A percentile compares a stretch with the other conserved stretches of the same genome.
Conservation (phyloP, 2,329 filamentous ascomycete genomes). For the Neofusicoccum parvum region DNA sequence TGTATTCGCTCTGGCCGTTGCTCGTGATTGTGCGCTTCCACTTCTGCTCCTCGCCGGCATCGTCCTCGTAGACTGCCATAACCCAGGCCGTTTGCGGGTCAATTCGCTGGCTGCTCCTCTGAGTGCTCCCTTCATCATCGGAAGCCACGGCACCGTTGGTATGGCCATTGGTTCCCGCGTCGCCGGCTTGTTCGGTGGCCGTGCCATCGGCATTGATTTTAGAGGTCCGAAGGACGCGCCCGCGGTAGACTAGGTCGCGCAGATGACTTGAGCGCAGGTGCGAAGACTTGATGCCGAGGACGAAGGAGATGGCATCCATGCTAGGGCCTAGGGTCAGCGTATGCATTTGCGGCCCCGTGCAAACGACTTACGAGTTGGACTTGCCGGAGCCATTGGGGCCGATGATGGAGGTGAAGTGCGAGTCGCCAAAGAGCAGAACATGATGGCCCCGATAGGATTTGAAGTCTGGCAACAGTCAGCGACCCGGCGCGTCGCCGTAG, state of each 20-base stretch:
- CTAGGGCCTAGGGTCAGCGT: slow-evolving; percentile 50
- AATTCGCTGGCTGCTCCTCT: slow-evolving; percentile 66
- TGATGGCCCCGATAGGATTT: slow-evolving; percentile 99
- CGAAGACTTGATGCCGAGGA: slow-evolving; percentile 97
- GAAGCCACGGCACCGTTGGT: slow-evolving; percentile 33
- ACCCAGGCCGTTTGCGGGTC: slow-evolving; percentile 98
- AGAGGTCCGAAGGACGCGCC: slow-evolving; percentile 86
- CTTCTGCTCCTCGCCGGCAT: slow-evolving; percentile 88
- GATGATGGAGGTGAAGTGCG: slow-evolving; percentile 98
- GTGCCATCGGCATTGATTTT: slow-evolving; percentile 91
- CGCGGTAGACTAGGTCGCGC: slow-evolving; percentile 93
- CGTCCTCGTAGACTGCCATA: slow-evolving; percentile 98
- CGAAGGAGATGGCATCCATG: slow-evolving; percentile 99
- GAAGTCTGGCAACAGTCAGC: slow-evolving; percentile 68
- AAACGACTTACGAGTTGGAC: slow-evolving; percentile 81
- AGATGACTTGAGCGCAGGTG: slow-evolving; percentile 92
- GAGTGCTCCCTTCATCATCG: slow-evolving; percentile 47
- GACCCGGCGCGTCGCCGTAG: slow-evolving; percentile 17
- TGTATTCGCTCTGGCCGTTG: slow-evolving; percentile 87
- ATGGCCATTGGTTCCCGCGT: slow-evolving; percentile 58
- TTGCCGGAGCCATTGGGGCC: slow-evolving; percentile 99
- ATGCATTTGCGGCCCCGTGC: not conserved
- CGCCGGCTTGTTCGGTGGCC: slow-evolving; percentile 52
- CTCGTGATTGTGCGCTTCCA: slow-evolving; percentile 96
- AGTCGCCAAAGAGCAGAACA: slow-evolving; percentile 90